Evolutionary conservation across 306 rosid genomes (phyloP).

Genomic region (Vigna hirtella): DNA sequence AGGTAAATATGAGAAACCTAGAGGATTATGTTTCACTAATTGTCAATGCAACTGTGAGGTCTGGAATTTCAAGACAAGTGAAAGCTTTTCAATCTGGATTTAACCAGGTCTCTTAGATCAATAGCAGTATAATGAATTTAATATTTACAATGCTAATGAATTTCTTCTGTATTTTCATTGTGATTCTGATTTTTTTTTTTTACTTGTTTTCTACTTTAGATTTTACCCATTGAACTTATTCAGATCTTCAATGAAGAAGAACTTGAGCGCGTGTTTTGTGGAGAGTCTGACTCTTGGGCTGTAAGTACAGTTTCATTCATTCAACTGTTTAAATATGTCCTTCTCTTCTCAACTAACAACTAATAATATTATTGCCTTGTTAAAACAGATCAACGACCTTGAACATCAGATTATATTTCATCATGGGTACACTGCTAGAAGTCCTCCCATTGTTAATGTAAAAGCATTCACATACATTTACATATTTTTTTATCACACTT

Average conservation of each 20-base stretch:
- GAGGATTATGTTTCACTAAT: slow-evolving; percentile 77
- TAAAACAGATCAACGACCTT: slow-evolving; percentile 72
- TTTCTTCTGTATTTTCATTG: background rate
- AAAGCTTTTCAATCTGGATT: slow-evolving; percentile 93
- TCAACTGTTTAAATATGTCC: background rate
- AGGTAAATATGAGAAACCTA: slow-evolving; percentile 83
- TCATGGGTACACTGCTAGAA: slow-evolving; percentile 96
- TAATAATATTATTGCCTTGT: slow-evolving; percentile 12
- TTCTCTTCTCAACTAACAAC: slow-evolving; percentile 21
- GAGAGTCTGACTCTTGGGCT: slow-evolving; percentile 86
- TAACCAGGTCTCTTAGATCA: slow-evolving; percentile 65
- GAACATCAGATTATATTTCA: slow-evolving; percentile 87
- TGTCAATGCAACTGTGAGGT: slow-evolving; percentile 73
- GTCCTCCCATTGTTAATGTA: slow-evolving; percentile 85
- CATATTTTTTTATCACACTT: background rate
- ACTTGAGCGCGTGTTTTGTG: slow-evolving; percentile 85
- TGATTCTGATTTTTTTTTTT: slow-evolving; percentile 36
- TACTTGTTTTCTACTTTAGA: slow-evolving; percentile 55
- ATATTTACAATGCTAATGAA: background rate
- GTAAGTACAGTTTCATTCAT: slow-evolving; percentile 58
- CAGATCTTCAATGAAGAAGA: slow-evolving; percentile 79
- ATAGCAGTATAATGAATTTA: background rate
- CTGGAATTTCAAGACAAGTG: slow-evolving; percentile 90
- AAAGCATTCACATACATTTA: slow-evolving; percentile 37
- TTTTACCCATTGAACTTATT: slow-evolving; percentile 79